Percentiles rank a stretch among this genome's conserved stretches.
These are phyloP conservation scores for Sugiyamaella neomexicana DNA, from an alignment of 1,139 yeast species.

Conservation along the genomic window DNA sequence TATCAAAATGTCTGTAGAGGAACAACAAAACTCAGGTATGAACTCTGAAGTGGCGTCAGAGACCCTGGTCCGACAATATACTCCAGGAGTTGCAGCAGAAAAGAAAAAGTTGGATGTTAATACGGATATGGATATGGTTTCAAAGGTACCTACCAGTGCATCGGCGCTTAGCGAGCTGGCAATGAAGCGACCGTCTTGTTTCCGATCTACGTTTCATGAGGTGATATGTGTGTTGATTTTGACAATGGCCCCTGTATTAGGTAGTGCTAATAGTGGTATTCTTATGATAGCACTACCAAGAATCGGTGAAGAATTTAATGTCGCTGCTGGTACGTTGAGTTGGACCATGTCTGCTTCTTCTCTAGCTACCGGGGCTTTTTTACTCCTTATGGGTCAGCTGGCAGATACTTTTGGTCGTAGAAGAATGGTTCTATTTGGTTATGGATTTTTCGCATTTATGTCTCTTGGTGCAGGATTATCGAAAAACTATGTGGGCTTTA, in stretches of 20 bases:
- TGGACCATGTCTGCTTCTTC: constrained; percentile 47
- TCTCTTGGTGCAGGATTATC: constrained; percentile 46
- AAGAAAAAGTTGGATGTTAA: neutral
- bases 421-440: constrained; percentile 41
- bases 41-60: constrained; percentile 12
- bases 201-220: constrained; percentile 26
- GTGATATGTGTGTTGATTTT: constrained; percentile 37
- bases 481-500: constrained; percentile 41
- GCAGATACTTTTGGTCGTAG: constrained; percentile 50
- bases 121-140: neutral
- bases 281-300: constrained; percentile 41
- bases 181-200: constrained; percentile 26
- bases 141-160: constrained; percentile 1
- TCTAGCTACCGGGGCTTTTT: constrained; percentile 46
- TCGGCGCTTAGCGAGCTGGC: constrained; percentile 11
- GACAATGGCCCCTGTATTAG: constrained; percentile 46
- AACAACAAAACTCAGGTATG: constrained; percentile 4
- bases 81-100: neutral
- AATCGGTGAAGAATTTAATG: constrained; percentile 40
- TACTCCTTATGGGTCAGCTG: constrained; percentile 47
- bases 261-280: constrained; percentile 43
- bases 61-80: neutral
- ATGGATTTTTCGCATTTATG: constrained; percentile 39
- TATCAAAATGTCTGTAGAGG: constrained; percentile 11
- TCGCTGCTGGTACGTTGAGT: constrained; percentile 44